Evolutionary conservation across 768 basidiomycete species (phyloP), one percentile per base, ranked within the genome.

Genomic region (Albatrellus ellisii): DNA sequence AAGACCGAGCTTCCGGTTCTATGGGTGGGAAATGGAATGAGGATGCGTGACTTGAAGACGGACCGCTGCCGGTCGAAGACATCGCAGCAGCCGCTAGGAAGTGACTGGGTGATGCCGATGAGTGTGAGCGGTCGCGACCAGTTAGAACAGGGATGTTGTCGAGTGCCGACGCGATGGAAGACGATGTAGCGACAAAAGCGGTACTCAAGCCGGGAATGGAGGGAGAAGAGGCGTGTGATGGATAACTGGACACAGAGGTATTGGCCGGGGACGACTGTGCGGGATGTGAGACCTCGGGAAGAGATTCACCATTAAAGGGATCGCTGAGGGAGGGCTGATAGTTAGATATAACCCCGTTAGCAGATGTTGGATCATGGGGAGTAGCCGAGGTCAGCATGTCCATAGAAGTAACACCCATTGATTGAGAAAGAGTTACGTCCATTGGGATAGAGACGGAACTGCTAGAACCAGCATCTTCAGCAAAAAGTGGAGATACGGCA

Each of bases 131-230:
- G 29, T 57, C 59, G 28, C 56, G 56, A 14, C 53, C 37, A 22
- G 48, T 41, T 17, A 44, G 26, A 10, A 49, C 26, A 10, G 41
- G 34, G 44, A 53, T 50, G 18, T 47, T 49, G 35, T 63, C 58
- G n/a, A 62, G 50, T 4, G 62, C 56, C 7, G 60, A 57, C 4
- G 60, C 61, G 34, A 63, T 52, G 15, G 61, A 62, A 5, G 61
- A 56, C 20, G 61, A 47, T n/a, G 52, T 54, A 9, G 51, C 46
- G 21, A 52, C 36, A 43, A 51, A 62, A n/a, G 52, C 44, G 2
- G 59, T 45, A 15, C 53, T 50, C 25, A 62, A 47, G 48, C 56
- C 59, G 22, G 56, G 56, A 27, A 57, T 42, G 6, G 59, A 51
- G 28, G 61, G 59, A 14, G 60, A 60, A 6, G 62, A 61, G 4